A percentile compares a stretch with the other conserved stretches of the same genome.
These are phyloP conservation scores for Komagataella phaffii DNA, from an alignment of 805 yeast species.

Conservation along the genomic window DNA sequence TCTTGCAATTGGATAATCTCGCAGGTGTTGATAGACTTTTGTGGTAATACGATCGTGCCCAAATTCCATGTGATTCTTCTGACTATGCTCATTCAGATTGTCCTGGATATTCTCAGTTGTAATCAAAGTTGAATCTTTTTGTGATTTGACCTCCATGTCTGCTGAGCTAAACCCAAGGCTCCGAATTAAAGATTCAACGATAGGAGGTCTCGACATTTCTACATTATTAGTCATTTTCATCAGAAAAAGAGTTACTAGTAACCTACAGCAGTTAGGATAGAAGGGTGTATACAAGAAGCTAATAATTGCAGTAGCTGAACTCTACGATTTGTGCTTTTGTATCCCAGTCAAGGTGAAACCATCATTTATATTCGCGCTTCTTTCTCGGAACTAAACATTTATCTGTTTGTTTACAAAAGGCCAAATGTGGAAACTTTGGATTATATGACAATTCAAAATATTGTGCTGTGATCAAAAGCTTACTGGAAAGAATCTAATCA, in stretches of 20 bases:
- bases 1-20: conserved; percentile 25
- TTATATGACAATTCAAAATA: too few species aligned
- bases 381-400: too few species aligned
- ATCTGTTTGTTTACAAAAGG: neutral
- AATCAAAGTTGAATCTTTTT: neutral
- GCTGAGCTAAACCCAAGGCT: neutral
- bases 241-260: neutral
- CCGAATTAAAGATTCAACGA: neutral
- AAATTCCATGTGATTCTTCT: neutral
- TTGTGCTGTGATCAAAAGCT: neutral
- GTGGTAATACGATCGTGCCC: neutral
- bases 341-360: neutral
- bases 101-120: neutral
- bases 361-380: neutral
- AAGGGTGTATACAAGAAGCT: neutral
- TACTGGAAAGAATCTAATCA: neutral
- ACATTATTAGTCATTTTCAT: neutral
- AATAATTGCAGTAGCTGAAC: too few species aligned
- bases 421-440: neutral
- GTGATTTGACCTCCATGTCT: neutral
- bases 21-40: neutral
- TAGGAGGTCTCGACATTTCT: neutral
- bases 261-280: neutral
- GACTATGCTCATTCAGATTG: neutral
- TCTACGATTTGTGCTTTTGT: too few species aligned